A percentile compares a stretch with the other conserved stretches of the same genome.
phyloP scores from a whole-genome alignment of 305 asterid genomes.

The Nicotiana rustica region DNA sequence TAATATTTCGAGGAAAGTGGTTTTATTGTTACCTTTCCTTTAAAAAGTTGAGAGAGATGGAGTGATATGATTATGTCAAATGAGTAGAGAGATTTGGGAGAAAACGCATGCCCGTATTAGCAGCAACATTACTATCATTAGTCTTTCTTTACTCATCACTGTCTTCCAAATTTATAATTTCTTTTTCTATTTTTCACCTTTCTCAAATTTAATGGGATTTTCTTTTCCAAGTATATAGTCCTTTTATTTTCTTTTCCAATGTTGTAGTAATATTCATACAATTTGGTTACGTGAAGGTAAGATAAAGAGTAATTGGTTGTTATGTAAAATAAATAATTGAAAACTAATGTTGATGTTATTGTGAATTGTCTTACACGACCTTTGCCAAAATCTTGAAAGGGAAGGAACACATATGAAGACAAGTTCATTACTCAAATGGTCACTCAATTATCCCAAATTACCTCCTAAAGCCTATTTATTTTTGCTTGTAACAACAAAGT shows the following conservation, averaged over 20 bases:
- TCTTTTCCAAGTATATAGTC: background rate
- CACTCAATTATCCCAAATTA: no score
- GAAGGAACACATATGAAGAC: background rate
- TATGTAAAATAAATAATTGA: background rate
- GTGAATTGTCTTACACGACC: background rate
- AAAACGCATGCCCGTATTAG: constrained; percentile 13
- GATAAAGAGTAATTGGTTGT: background rate
- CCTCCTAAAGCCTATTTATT: no score
- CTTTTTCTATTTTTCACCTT: background rate
- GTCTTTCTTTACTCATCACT: background rate
- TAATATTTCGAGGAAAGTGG: background rate
- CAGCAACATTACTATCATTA: constrained; percentile 27
- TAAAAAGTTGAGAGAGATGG: background rate
- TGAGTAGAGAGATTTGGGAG: background rate
- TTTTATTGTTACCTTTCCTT: background rate
- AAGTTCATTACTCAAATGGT: no score
- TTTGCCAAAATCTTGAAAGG: background rate
- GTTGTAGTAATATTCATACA: constrained; percentile 13
- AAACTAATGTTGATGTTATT: background rate
- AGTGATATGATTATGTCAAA: constrained; percentile 14
- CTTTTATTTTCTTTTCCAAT: background rate
- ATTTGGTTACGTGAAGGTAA: constrained; percentile 5
- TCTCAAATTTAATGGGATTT: background rate
- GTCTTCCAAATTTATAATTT: background rate
- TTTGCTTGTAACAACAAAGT: no score